Evolutionary conservation across 2,329 filamentous ascomycete genomes (phyloP).

Genomic region (Pezicula rhizophila): DNA sequence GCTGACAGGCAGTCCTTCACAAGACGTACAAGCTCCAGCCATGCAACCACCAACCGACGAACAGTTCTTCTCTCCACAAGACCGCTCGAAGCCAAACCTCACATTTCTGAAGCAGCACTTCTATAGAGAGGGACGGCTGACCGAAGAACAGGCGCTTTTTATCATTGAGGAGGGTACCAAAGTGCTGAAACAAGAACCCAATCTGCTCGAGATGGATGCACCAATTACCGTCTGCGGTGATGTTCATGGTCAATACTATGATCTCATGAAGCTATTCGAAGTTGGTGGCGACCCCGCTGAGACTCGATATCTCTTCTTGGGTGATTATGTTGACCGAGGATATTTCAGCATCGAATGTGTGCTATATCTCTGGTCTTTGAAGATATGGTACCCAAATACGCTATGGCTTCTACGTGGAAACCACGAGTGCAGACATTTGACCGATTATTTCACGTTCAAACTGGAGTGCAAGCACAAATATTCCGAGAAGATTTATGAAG

Average conservation of each 20-base stretch:
- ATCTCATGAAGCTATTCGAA: constrained; percentile 99
- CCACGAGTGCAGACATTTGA: constrained; percentile 97
- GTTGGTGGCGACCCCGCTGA: constrained; percentile 95
- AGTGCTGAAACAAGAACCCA: constrained; percentile 82
- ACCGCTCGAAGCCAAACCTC: constrained; percentile 84
- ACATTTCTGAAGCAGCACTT: constrained; percentile 97
- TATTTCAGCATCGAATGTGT: constrained; percentile 99
- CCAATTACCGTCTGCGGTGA: constrained; percentile 98
- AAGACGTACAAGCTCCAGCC: constrained; percentile 96
- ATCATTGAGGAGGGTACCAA: constrained; percentile 87
- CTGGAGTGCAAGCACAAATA: constrained; percentile 99
- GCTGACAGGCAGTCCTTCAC: constrained; percentile 22
- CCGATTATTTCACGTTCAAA: constrained; percentile 99
- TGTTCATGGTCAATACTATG: constrained; percentile 98
- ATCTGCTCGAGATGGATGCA: constrained; percentile 97
- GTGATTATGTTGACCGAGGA: constrained; percentile 95
- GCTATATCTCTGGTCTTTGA: constrained; percentile 93
- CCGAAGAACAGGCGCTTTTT: constrained; percentile 94
- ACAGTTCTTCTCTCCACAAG: constrained; percentile 85
- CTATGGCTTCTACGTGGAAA: constrained; percentile 96
- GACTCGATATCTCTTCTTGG: constrained; percentile 93
- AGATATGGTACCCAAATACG: constrained; percentile 98
- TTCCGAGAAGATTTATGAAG: constrained; percentile 90
- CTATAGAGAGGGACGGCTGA: constrained; percentile 93
- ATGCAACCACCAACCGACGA: constrained; percentile 89